phyloP scores from a whole-genome alignment of 306 rosid genomes.

The Vigna reflexopilosa region DNA sequence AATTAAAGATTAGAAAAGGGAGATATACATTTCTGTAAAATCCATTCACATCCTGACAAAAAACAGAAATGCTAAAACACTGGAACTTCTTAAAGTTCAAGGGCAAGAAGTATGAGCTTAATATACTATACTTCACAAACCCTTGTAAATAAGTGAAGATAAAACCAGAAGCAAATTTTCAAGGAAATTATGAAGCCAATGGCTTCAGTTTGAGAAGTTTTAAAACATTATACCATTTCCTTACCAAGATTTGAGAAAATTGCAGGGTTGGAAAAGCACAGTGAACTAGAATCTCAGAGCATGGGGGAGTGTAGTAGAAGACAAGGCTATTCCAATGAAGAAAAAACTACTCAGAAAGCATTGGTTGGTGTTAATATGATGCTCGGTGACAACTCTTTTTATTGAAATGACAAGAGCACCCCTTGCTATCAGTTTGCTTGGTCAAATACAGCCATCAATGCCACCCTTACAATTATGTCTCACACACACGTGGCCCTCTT shows the following conservation, averaged over 20 bases:
- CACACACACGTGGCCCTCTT: background rate
- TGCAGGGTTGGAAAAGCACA: constrained; percentile 46
- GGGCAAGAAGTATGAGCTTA: constrained; percentile 32
- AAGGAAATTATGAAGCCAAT: background rate
- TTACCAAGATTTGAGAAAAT: constrained; percentile 56
- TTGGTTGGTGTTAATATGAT: constrained; percentile 17
- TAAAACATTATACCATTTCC: constrained; percentile 40
- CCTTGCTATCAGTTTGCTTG: constrained; percentile 5
- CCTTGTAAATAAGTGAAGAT: constrained; percentile 2
- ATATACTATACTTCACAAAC: constrained; percentile 33
- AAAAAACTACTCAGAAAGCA: constrained; percentile 52
- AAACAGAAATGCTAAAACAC: constrained; percentile 39
- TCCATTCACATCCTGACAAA: constrained; percentile 36
- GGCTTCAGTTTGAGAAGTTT: constrained; percentile 18
- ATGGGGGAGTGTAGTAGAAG: constrained; percentile 7
- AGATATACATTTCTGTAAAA: constrained; percentile 38
- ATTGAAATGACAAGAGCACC: constrained; percentile 13
- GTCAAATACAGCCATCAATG: constrained; percentile 45
- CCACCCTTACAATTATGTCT: background rate
- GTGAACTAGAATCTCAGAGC: constrained; percentile 41
- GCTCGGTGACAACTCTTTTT: constrained; percentile 21
- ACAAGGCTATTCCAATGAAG: constrained; percentile 11
- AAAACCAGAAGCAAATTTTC: background rate
- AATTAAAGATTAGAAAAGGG: background rate
- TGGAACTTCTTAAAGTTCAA: constrained; percentile 34